These are phyloP conservation scores for Cordia subcordata DNA, from an alignment of 257 asterid species.

Conservation along the genomic window DNA sequence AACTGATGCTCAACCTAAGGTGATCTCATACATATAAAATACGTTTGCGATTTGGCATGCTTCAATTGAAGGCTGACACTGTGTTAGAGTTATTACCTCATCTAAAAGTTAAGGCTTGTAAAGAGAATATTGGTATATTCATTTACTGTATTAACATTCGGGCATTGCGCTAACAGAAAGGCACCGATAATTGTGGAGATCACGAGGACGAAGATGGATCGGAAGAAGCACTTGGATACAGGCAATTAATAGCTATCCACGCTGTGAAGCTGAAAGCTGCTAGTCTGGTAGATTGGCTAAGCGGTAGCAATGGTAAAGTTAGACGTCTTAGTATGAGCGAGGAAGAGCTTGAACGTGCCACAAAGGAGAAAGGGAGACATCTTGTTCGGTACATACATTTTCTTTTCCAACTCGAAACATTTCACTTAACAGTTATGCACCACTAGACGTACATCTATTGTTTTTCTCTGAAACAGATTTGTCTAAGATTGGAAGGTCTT, in stretches of 20 bases:
- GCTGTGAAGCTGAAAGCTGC: conserved; percentile 24
- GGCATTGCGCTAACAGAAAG: no score
- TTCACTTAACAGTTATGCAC: background rate
- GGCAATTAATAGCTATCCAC: conserved; percentile 22
- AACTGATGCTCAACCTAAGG: background rate
- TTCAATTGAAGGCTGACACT: no score
- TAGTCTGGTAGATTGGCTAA: conserved; percentile 9
- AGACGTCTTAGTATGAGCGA: conserved; percentile 31
- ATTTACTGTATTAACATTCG: no score
- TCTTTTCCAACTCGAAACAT: background rate
- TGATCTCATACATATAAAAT: background rate
- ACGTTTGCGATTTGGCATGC: no score
- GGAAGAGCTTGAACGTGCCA: conserved; percentile 15
- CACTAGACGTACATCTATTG: no score
- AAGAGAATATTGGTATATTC: no score
- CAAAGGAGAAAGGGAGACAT: conserved; percentile 6
- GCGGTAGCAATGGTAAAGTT: conserved; percentile 11
- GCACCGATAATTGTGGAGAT: no score
- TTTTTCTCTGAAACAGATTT: background rate
- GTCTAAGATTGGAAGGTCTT: background rate
- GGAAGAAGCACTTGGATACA: conserved; percentile 14
- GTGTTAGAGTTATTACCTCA: no score
- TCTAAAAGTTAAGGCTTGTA: no score
- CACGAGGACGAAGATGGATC: background rate
- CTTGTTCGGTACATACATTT: conserved; percentile 24